Evolutionary conservation across 441 rosid genomes (phyloP), one percentile per base, ranked within the genome.

Genomic region (Eugenia klotzschiana): DNA sequence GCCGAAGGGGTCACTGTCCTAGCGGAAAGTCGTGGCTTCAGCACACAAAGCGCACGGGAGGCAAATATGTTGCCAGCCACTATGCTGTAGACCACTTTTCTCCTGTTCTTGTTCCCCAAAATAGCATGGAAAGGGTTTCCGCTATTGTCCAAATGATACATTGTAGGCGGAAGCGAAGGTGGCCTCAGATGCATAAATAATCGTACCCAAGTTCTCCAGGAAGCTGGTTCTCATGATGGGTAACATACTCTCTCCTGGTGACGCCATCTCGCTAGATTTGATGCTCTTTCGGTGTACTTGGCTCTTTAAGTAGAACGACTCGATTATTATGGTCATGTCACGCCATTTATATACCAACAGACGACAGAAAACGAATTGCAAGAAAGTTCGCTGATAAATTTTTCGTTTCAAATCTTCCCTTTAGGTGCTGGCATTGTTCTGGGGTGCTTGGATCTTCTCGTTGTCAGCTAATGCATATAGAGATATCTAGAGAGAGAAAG

Each of bases 191-290:
- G 84, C 82, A 81, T n/a, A 86, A n/a, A 81, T 43, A 29, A 41
- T 15, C 8, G 46, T 9, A 57, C 57, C 57, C 29, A 58, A 57
- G 8, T 81, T 86, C 43, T 56, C 82, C 7, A 23, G 29, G 37
- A 81, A 83, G 79, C 37, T 74, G 84, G 87, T 81, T 23, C 7
- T 54, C 72, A 8, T 83, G 11, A n/a, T 81, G 58, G 85, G 86
- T 74, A 79, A 40, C 52, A 41, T 40, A 33, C 29, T 55, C 51
- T 12, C 51, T 0, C 20, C 11, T 8, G 22, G 22, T 25, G 33
- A 46, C 2, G 2, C 80, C 50, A 41, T 46, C n/a, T 79, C 0
- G 0, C 37, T 27, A 58, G 6, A 8, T 60, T 60, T 16, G 43
- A 60, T 10, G 5, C 73, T 29, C 0, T 60, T 60, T 27, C 0